Evolutionary conservation across 129 eudicot genomes (phyloP).

Genomic region (Centrapalus pauciflorus): DNA sequence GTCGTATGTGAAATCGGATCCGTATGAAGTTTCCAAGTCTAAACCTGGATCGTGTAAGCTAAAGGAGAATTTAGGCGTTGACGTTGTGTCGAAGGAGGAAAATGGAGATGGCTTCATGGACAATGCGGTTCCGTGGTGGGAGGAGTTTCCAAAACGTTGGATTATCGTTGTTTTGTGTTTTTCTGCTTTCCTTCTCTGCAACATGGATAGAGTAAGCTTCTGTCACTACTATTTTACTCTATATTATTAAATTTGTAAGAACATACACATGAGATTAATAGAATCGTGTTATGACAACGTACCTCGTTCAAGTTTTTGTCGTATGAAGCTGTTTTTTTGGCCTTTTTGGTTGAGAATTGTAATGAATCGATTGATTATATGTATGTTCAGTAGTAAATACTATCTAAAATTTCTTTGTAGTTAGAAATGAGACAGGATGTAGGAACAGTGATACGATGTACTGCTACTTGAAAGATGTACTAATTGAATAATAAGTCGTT

Average conservation of each 20-base stretch:
- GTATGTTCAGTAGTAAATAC: not conserved
- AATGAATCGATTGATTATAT: not conserved
- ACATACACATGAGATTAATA: not conserved
- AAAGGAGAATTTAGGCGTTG: conserved; percentile 25
- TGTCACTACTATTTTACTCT: not conserved
- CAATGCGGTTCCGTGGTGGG: conserved; percentile 52
- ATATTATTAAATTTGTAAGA: not conserved
- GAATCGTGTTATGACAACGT: not conserved
- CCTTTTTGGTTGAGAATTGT: not conserved
- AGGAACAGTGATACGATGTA: no score
- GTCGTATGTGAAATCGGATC: conserved; percentile 60
- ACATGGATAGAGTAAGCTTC: conserved; percentile 88
- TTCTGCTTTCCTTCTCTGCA: conserved; percentile 84
- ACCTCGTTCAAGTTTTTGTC: not conserved
- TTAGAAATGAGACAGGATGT: no score
- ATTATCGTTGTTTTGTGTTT: conserved; percentile 73
- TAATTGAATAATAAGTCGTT: no score
- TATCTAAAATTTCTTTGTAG: not conserved
- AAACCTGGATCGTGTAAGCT: conserved; percentile 34
- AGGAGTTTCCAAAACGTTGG: conserved; percentile 91
- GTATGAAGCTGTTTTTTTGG: not conserved
- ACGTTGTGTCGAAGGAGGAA: conserved; percentile 19
- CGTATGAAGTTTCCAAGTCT: conserved; percentile 38
- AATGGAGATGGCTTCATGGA: conserved; percentile 22
- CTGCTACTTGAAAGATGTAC: no score